A percentile compares a stretch with the other conserved stretches of the same genome.
phyloP scores from a whole-genome alignment of 2,329 filamentous ascomycete genomes.

The Penicillium corylophilum region DNA sequence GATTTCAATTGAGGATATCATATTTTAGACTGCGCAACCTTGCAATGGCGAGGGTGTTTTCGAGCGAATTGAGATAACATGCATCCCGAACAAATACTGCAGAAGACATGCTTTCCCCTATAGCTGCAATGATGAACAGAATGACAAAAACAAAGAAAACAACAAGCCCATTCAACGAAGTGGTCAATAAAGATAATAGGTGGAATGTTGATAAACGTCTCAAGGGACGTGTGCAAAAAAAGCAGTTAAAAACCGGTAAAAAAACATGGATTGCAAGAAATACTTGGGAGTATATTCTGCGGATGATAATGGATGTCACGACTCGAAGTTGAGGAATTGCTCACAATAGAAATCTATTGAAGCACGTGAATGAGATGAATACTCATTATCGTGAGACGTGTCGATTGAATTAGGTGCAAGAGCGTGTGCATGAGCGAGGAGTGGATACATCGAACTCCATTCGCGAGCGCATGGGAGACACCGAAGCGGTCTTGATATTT shows the following conservation, averaged over 20 bases:
- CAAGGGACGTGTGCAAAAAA: background rate
- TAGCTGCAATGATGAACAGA: slow-evolving; percentile 5
- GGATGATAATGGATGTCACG: slow-evolving; percentile 14
- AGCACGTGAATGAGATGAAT: background rate
- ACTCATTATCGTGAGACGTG: background rate
- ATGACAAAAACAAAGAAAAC: slow-evolving; percentile 13
- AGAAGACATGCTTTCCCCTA: slow-evolving; percentile 8
- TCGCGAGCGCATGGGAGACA: slow-evolving; percentile 40
- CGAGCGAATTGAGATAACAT: slow-evolving; percentile 19
- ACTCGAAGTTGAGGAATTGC: background rate
- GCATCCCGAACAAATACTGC: slow-evolving; percentile 25
- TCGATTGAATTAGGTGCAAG: background rate
- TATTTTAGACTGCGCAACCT: slow-evolving; percentile 11
- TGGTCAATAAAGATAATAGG: slow-evolving; percentile 4
- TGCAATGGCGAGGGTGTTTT: slow-evolving; percentile 3
- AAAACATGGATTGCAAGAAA: slow-evolving; percentile 6
- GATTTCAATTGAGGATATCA: slow-evolving; percentile 8
- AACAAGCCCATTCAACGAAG: background rate
- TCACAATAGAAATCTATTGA: background rate
- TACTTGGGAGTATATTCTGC: slow-evolving; percentile 22
- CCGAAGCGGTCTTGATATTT: slow-evolving; percentile 36
- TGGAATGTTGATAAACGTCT: slow-evolving; percentile 8
- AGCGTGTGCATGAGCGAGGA: slow-evolving; percentile 32
- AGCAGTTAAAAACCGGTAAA: slow-evolving; percentile 7
- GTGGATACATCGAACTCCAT: slow-evolving; percentile 39